phyloP scores from a whole-genome alignment of 169 alveolate genomes.

The Plasmodium blacklocki region DNA sequence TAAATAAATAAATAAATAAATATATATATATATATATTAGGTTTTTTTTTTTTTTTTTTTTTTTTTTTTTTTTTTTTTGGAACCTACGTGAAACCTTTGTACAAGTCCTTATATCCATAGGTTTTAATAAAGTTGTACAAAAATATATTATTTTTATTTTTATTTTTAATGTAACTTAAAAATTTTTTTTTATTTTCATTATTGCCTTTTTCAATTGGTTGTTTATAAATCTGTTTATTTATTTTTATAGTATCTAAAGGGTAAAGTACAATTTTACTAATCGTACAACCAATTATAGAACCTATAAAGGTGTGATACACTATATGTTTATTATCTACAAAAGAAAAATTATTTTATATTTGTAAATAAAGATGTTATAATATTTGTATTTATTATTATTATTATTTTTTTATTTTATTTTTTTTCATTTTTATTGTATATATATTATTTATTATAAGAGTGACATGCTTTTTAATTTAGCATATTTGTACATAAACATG shows the following conservation, averaged over 20 bases:
- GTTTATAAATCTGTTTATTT: conserved; percentile 49
- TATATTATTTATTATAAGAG: too few relatives aligned
- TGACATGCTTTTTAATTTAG: too few relatives aligned
- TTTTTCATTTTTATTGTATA: too few relatives aligned
- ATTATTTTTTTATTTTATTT: too few relatives aligned
- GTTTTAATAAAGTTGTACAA: conserved; percentile 24
- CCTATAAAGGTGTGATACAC: conserved; percentile 26
- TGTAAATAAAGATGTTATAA: too few relatives aligned
- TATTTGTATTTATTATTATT: too few relatives aligned
- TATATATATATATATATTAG: not conserved
- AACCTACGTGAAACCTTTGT: conserved; percentile 47
- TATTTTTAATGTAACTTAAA: not conserved
- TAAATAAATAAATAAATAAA: not conserved
- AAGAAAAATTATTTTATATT: too few relatives aligned
- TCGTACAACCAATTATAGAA: conserved; percentile 23
- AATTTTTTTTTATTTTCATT: not conserved
- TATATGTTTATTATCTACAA: not conserved
- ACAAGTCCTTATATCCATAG: conserved; percentile 30
- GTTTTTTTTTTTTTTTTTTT: not conserved
- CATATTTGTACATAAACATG: too few relatives aligned
- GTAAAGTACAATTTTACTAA: conserved; percentile 34
- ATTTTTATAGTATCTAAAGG: conserved; percentile 47
- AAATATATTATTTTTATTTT: conserved; percentile 2
- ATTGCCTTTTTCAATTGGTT: too few relatives aligned
- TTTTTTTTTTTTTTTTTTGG: not conserved